Evolutionary conservation across 805 yeast genomes (phyloP).

Genomic region (Tetrapisispora taiwanensis): DNA sequence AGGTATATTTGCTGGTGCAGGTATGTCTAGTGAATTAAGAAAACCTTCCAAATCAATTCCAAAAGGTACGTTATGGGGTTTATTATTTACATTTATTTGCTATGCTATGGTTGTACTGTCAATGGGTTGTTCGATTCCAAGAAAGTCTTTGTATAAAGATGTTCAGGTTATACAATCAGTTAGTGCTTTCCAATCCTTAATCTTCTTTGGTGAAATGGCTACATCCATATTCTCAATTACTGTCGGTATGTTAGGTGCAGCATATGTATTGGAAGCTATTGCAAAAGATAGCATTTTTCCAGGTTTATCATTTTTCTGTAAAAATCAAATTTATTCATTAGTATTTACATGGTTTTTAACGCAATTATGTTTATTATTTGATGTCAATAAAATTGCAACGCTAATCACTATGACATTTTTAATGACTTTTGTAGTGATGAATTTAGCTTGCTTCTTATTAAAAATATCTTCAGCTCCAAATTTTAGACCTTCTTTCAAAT

Average conservation of each 20-base stretch:
- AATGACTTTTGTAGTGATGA: slow-evolving; percentile 91
- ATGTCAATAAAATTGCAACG: slow-evolving; percentile 88
- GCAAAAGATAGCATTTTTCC: slow-evolving; percentile 86
- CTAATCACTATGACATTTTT: slow-evolving; percentile 94
- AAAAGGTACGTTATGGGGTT: slow-evolving; percentile 82
- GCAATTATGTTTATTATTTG: slow-evolving; percentile 78
- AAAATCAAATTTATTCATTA: slow-evolving; percentile 58
- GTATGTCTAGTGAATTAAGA: slow-evolving; percentile 90
- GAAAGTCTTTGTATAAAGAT: slow-evolving; percentile 66
- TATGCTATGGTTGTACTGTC: slow-evolving; percentile 75
- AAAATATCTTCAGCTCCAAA: slow-evolving; percentile 94
- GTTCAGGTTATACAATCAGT: slow-evolving; percentile 80
- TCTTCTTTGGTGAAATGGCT: slow-evolving; percentile 82
- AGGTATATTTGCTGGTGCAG: slow-evolving; percentile 96
- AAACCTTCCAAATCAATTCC: slow-evolving; percentile 88
- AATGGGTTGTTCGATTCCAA: slow-evolving; percentile 70
- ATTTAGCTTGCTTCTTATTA: slow-evolving; percentile 83
- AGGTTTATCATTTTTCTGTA: slow-evolving; percentile 52
- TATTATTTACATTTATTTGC: slow-evolving; percentile 62
- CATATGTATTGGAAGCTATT: slow-evolving; percentile 81
- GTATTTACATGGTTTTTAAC: slow-evolving; percentile 71
- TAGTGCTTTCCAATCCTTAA: slow-evolving; percentile 53
- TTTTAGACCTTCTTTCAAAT: slow-evolving; percentile 89
- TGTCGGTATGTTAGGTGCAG: slow-evolving; percentile 94
- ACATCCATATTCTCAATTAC: slow-evolving; percentile 88